Evolutionary conservation across 208 protist genomes (phyloP).

Genomic region (Vickermania spadyakhi): DNA sequence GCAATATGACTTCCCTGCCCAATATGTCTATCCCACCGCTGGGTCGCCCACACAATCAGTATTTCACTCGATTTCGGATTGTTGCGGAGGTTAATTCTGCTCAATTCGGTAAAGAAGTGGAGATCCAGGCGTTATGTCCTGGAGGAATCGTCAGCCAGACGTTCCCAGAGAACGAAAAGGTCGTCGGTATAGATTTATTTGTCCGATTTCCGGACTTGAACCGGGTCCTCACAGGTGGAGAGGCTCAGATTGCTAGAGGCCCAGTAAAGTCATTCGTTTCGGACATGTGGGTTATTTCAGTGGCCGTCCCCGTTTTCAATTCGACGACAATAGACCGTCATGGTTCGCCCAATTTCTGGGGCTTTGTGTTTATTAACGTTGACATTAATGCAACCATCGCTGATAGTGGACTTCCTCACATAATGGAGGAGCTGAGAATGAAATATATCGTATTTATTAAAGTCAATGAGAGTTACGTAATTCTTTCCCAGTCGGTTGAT

Average conservation of each 20-base stretch:
- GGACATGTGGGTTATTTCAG: slow-evolving; percentile 22
- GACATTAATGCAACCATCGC: slow-evolving; percentile 32
- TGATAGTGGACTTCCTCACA: slow-evolving; percentile 7
- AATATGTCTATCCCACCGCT: slow-evolving; percentile 11
- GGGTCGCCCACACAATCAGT: slow-evolving; percentile 18
- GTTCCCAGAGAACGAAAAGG: slow-evolving; percentile 11
- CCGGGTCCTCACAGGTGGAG: slow-evolving; percentile 5
- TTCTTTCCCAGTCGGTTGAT: not conserved
- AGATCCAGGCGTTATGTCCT: slow-evolving; percentile 24
- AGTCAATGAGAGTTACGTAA: not conserved
- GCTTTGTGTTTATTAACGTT: slow-evolving; percentile 28
- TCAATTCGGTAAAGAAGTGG: not conserved
- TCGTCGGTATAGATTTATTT: slow-evolving; percentile 13
- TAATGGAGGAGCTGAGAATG: slow-evolving; percentile 11
- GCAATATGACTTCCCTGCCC: slow-evolving; percentile 19
- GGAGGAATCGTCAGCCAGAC: slow-evolving; percentile 38
- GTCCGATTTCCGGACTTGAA: slow-evolving; percentile 4
- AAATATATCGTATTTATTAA: slow-evolving; percentile 50
- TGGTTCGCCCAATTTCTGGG: slow-evolving; percentile 46
- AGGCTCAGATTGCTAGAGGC: slow-evolving; percentile 19
- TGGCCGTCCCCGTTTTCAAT: slow-evolving; percentile 43
- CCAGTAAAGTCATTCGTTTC: slow-evolving; percentile 12
- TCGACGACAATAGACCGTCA: not conserved
- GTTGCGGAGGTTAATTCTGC: slow-evolving; percentile 10
- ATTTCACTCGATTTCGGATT: slow-evolving; percentile 19